A percentile compares a stretch with the other conserved stretches of the same genome.
Conservation (phyloP, 2,329 filamentous ascomycete genomes). For the Escovopsis sp. region DNA sequence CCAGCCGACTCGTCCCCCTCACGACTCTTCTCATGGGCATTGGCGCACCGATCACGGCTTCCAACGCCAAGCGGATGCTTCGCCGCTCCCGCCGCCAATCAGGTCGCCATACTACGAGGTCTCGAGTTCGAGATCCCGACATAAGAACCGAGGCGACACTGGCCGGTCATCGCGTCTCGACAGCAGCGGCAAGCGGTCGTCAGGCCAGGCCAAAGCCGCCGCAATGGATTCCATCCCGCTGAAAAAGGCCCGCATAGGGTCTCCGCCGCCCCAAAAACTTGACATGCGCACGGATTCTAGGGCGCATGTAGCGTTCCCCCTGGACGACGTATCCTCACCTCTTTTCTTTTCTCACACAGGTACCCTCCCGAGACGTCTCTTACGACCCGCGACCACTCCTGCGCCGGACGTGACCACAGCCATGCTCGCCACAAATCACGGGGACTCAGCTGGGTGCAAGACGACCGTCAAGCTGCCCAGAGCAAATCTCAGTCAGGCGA, state of each 20-base stretch:
- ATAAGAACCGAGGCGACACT: conserved; percentile 3
- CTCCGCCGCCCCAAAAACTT: conserved; percentile 29
- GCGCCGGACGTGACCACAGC: conserved; percentile 28
- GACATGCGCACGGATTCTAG: conserved; percentile 22
- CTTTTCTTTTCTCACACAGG: conserved; percentile 36
- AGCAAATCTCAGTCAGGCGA: conserved; percentile 34
- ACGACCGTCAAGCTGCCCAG: conserved; percentile 42
- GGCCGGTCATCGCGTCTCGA: conserved; percentile 9
- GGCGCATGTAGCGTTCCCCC: conserved; percentile 10
- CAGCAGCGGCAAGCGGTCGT: conserved; percentile 13
- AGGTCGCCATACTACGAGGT: neutral
- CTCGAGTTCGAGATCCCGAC: neutral
- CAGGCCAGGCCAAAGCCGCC: conserved; percentile 8
- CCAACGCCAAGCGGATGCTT: conserved; percentile 6
- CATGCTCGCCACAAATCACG: conserved; percentile 28
- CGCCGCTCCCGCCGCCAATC: neutral
- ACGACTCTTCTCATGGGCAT: conserved; percentile 1
- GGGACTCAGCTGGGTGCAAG: conserved; percentile 30
- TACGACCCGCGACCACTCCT: conserved; percentile 22
- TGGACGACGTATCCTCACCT: conserved; percentile 31
- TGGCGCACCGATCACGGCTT: conserved; percentile 8
- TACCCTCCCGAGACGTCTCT: no score
- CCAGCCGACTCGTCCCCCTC: conserved; percentile 4
- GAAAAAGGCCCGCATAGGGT: conserved; percentile 35
- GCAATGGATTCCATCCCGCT: conserved; percentile 21